phyloP scores from a whole-genome alignment of 1,284 basidiomycete species.

The Rhodotorula glutinis region DNA sequence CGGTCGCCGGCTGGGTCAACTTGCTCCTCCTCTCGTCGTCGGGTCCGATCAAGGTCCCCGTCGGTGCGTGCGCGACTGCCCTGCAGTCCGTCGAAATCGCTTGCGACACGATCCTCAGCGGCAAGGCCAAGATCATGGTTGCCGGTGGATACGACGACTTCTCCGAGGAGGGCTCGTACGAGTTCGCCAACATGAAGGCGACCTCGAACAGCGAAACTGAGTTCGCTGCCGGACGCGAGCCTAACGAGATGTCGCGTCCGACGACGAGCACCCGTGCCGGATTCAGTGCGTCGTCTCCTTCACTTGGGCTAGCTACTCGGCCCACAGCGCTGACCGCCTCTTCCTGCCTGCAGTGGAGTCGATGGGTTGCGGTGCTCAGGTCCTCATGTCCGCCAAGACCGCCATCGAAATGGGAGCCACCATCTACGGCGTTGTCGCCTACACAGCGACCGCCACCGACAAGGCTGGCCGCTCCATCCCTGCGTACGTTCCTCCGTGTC shows the following conservation, averaged over 20 bases:
- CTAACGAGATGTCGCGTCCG: constrained; percentile 96
- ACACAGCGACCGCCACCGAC: constrained; percentile 85
- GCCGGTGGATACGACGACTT: constrained; percentile 98
- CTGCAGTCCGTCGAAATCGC: constrained; percentile 97
- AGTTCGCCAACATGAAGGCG: constrained; percentile 94
- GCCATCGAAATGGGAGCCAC: constrained; percentile 90
- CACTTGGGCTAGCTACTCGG: not conserved
- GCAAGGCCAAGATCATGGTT: constrained; percentile 99
- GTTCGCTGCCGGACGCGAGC: constrained; percentile 97
- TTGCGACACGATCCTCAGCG: constrained; percentile 87
- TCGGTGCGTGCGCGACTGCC: constrained; percentile 96
- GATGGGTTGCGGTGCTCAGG: constrained; percentile 92
- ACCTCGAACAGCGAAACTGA: constrained; percentile 95
- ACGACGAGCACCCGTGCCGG: constrained; percentile 93
- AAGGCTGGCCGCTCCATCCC: constrained; percentile 51
- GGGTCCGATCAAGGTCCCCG: constrained; percentile 97
- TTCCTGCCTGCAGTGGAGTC: constrained; percentile 64
- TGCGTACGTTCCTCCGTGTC: constrained; percentile 19
- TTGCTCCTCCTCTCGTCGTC: constrained; percentile 86
- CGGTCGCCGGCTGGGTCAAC: constrained; percentile 97
- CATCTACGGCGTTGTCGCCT: constrained; percentile 77
- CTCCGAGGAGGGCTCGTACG: constrained; percentile 60
- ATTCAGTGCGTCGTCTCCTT: constrained; percentile 38
- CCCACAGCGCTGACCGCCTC: constrained; percentile 31
- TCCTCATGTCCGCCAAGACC: constrained; percentile 94